phyloP scores from a whole-genome alignment of 371 early-diverging fungal genomes.

The Zychaea mexicana region DNA sequence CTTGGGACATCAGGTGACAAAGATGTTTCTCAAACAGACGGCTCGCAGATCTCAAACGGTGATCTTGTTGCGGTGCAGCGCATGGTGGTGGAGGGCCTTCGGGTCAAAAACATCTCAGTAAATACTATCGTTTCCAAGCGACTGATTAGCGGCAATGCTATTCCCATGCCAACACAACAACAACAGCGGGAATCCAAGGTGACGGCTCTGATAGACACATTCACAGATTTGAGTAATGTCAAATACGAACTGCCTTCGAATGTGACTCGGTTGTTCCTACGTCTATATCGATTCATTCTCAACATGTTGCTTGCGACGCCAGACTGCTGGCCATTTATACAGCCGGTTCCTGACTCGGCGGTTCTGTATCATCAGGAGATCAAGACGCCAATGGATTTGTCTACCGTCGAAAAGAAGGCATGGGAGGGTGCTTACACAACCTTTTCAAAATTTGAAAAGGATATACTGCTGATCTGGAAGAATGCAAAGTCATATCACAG shows the following conservation, averaged over 20 bases:
- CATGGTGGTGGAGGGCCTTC: slow-evolving; percentile 37
- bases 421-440: slow-evolving; percentile 47
- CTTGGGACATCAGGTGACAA: slow-evolving; percentile 52
- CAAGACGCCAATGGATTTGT: slow-evolving; percentile 43
- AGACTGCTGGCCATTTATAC: slow-evolving; percentile 51
- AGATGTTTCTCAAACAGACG: slow-evolving; percentile 43
- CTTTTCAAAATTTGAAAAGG: slow-evolving; percentile 46
- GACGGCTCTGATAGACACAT: neutral
- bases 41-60: slow-evolving; percentile 50
- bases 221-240: slow-evolving; percentile 27
- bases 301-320: slow-evolving; percentile 47
- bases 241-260: slow-evolving; percentile 37
- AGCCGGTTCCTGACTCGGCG: slow-evolving; percentile 40
- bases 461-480: slow-evolving; percentile 45
- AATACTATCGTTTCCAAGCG: slow-evolving; percentile 10
- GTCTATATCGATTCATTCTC: slow-evolving; percentile 47
- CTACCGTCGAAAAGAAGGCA: slow-evolving; percentile 42
- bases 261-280: slow-evolving; percentile 42
- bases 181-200: neutral
- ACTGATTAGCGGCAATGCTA: neutral
- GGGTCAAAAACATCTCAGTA: slow-evolving; percentile 39
- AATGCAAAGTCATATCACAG: slow-evolving; percentile 45
- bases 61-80: slow-evolving; percentile 46
- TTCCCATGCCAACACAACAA: neutral
- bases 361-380: slow-evolving; percentile 43